Base-by-base conservation (phyloP, 257 asterid species). In the Plectranthus barbatus region DNA sequence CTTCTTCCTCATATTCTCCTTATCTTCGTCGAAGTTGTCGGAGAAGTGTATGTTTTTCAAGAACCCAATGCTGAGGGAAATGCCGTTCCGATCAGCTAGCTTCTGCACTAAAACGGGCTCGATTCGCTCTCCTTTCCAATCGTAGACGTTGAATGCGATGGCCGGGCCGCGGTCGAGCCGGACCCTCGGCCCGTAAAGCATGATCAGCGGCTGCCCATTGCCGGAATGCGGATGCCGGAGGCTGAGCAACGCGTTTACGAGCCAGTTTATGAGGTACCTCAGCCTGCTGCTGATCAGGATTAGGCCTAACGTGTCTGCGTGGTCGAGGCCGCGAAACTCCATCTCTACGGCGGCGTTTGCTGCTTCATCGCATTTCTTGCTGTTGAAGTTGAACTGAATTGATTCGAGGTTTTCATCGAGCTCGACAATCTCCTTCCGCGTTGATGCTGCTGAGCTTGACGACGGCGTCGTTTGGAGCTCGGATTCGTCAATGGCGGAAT, bases 61-160 rank as follows among this genome's bases (percentile, higher is more conserved):
- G 62, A 82, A 71, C 7, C 88, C 98, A 81, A 66, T 4, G 56
- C 20, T 51, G 17, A 91, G 31, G 2, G 95, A 80, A 12, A 91
- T 83, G 62, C 77, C 75, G 81, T 76, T 77, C 20, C 98, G 76
- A 46, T 77, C 96, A 3, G 98, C 96, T 3, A 91, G 72, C 67
- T 84, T 91, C 76, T 86, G 96, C 1, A 88, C 96, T 7, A 91
- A 70, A 31, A 37, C 14, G 10, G 96, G 96, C 1, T 86, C 90
- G 3, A 88, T 69, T 50, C 68, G 82, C 54, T 86, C 91, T 8
- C 90, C 94, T 73, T 84, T 86, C 98, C 98, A 91, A 40, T 91
- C 98, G 47, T 73, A 81, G 9, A 91, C 81, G 26, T 88, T 91
- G 80, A 91, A 84, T 0, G 92, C 88, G 9, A 91, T 39, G 4